Evolutionary conservation across 2,329 filamentous ascomycete genomes (phyloP).

Genomic region (Colletotrichum spaethianum): DNA sequence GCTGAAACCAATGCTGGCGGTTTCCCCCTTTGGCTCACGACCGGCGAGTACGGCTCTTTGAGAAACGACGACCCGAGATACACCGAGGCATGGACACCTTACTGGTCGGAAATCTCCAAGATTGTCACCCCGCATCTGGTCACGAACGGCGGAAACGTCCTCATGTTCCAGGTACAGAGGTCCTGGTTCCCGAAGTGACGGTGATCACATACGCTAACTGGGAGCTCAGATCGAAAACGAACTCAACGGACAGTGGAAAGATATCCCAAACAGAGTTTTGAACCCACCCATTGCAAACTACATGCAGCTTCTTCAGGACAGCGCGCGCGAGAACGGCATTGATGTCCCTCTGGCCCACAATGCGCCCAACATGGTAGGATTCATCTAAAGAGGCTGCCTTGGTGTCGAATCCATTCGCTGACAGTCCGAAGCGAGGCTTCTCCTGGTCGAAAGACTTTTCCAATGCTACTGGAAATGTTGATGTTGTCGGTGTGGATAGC

Average conservation of each 20-base stretch:
- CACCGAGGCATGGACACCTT: slow-evolving; percentile 68
- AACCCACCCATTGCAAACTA: slow-evolving; percentile 66
- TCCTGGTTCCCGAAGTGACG: background rate
- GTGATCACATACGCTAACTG: background rate
- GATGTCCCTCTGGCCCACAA: slow-evolving; percentile 71
- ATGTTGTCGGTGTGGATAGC: slow-evolving; percentile 66
- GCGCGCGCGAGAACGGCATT: slow-evolving; percentile 69
- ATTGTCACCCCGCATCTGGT: slow-evolving; percentile 67
- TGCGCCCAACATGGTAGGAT: slow-evolving; percentile 67
- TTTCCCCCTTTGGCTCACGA: slow-evolving; percentile 74
- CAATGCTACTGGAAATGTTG: slow-evolving; percentile 68
- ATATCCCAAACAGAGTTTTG: slow-evolving; percentile 58
- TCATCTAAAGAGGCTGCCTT: background rate
- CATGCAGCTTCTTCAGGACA: slow-evolving; percentile 70
- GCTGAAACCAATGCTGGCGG: slow-evolving; percentile 75
- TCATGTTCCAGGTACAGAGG: slow-evolving; percentile 59
- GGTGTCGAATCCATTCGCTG: slow-evolving; percentile 15
- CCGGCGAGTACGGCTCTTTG: slow-evolving; percentile 68
- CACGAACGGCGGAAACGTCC: slow-evolving; percentile 70
- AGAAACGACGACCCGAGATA: slow-evolving; percentile 67
- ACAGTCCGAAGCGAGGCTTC: slow-evolving; percentile 49
- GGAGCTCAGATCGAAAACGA: slow-evolving; percentile 69
- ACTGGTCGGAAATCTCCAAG: slow-evolving; percentile 64
- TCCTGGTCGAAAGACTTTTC: slow-evolving; percentile 75
- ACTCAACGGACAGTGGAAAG: slow-evolving; percentile 59